phyloP scores from a whole-genome alignment of 176 grass and related monocot genomes.

The Avena insularis region DNA sequence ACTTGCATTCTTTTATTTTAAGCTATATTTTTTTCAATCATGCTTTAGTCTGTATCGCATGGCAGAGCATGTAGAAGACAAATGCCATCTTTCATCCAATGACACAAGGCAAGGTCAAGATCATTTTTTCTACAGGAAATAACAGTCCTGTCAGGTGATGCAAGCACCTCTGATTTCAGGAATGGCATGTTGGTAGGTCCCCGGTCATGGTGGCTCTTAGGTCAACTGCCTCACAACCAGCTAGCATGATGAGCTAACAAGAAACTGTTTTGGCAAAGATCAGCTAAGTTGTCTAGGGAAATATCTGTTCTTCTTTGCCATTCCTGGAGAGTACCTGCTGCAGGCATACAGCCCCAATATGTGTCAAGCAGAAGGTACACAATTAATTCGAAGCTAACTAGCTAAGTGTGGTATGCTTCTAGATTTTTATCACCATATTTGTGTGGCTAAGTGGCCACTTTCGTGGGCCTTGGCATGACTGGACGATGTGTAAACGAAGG shows the following conservation, averaged over 20 bases:
- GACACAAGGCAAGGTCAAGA: not conserved
- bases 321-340: slow-evolving; percentile 11
- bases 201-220: slow-evolving; percentile 5
- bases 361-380: not conserved
- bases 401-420: slow-evolving; percentile 31
- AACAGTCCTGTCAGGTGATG: slow-evolving; percentile 35
- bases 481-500: slow-evolving; percentile 15
- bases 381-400: not conserved
- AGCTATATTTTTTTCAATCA: slow-evolving; percentile 11
- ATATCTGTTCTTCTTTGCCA: slow-evolving; percentile 35
- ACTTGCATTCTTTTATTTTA: slow-evolving; percentile 39
- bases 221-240: slow-evolving; percentile 42
- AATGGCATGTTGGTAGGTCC: slow-evolving; percentile 41
- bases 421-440: slow-evolving; percentile 19
- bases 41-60: slow-evolving; percentile 37
- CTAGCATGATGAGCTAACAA: slow-evolving; percentile 30
- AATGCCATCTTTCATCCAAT: slow-evolving; percentile 49
- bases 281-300: slow-evolving; percentile 34
- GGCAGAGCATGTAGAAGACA: slow-evolving; percentile 35
- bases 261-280: slow-evolving; percentile 4
- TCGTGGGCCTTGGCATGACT: not conserved
- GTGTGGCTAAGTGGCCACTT: not conserved
- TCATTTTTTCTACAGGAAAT: slow-evolving; percentile 16
- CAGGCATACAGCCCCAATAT: not conserved
- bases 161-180: slow-evolving; percentile 27